Conservation (phyloP, 306 rosid genomes). For the Pyrus betulifolia region DNA sequence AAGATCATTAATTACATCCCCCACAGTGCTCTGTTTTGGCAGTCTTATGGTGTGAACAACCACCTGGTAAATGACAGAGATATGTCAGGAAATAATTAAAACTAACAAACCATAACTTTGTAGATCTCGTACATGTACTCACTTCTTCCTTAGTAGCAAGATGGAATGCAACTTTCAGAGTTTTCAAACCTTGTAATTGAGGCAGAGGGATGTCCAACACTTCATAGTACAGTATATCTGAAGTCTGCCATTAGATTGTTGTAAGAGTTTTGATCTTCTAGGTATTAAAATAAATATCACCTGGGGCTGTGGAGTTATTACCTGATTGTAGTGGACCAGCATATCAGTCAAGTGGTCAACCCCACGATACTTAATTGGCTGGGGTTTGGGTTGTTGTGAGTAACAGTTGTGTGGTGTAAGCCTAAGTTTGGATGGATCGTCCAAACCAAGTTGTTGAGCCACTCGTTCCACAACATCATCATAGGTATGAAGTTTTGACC, state of each 20-base stretch:
- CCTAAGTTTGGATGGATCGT: conserved; percentile 75
- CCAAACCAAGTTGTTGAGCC: conserved; percentile 76
- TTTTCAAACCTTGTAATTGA: conserved; percentile 84
- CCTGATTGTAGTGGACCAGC: conserved; percentile 91
- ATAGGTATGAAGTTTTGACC: conserved; percentile 81
- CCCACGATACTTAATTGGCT: conserved; percentile 80
- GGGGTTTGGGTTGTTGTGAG: conserved; percentile 93
- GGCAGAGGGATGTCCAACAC: conserved; percentile 92
- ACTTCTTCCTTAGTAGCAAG: conserved; percentile 85
- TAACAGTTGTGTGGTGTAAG: conserved; percentile 86
- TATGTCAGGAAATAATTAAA: neutral
- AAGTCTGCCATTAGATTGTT: conserved; percentile 43
- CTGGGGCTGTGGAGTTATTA: conserved; percentile 21
- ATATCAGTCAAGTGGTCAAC: conserved; percentile 78
- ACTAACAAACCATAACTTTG: neutral
- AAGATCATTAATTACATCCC: conserved; percentile 78
- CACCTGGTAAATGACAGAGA: conserved; percentile 38
- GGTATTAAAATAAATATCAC: conserved; percentile 6
- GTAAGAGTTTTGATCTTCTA: conserved; percentile 7
- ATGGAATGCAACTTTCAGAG: conserved; percentile 83
- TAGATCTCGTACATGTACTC: conserved; percentile 28
- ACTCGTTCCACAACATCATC: conserved; percentile 85
- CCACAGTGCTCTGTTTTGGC: conserved; percentile 87
- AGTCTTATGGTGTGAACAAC: conserved; percentile 75
- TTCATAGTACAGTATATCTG: conserved; percentile 80